Conservation (phyloP, 371 early-diverging fungal genomes). For the Mucor plumbeus region DNA sequence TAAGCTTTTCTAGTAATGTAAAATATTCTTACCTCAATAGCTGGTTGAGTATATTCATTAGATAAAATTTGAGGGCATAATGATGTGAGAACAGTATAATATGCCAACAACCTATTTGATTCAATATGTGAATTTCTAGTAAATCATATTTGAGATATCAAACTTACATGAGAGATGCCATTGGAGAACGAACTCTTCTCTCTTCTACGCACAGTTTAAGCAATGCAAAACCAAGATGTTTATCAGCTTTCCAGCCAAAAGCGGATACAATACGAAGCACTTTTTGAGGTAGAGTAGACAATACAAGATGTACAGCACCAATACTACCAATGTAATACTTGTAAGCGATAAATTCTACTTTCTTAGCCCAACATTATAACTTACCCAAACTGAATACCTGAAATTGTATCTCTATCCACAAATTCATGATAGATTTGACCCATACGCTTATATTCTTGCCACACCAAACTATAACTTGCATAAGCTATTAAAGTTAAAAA, state of each 20-base stretch:
- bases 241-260: slow-evolving; percentile 69
- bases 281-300: slow-evolving; percentile 66
- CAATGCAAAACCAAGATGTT: slow-evolving; percentile 65
- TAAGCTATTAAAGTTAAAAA: slow-evolving; percentile 40
- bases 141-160: no score
- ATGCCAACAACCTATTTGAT: slow-evolving; percentile 44
- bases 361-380: neutral
- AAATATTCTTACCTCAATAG: slow-evolving; percentile 52
- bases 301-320: slow-evolving; percentile 66
- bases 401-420: slow-evolving; percentile 56
- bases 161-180: slow-evolving; percentile 65
- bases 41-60: slow-evolving; percentile 54
- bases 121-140: neutral
- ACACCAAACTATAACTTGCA: slow-evolving; percentile 55
- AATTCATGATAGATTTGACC: slow-evolving; percentile 52
- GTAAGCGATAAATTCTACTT: neutral
- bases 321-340: slow-evolving; percentile 43
- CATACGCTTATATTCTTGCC: slow-evolving; percentile 62
- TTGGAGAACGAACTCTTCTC: slow-evolving; percentile 64
- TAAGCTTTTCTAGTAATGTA: neutral
- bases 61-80: slow-evolving; percentile 52
- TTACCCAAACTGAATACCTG: slow-evolving; percentile 62
- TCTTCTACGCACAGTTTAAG: slow-evolving; percentile 59
- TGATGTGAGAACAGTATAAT: slow-evolving; percentile 51
- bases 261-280: slow-evolving; percentile 65